Conservation (phyloP, 768 basidiomycete species). For the Botryobasidium botryosum region DNA sequence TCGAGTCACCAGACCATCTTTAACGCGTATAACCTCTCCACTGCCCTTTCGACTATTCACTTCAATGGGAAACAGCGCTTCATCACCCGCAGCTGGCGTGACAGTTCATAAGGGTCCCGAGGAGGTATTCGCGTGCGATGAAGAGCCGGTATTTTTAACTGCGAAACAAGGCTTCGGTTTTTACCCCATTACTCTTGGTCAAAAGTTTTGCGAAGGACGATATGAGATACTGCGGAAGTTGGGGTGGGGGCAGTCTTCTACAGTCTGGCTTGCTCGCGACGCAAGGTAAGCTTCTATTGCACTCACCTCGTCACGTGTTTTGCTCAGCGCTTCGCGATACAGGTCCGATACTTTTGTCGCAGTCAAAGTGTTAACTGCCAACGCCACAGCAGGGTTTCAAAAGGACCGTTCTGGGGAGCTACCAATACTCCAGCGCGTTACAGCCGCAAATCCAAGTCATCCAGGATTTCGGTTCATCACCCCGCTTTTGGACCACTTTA, state of each 20-base stretch:
- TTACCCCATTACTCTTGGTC: not conserved
- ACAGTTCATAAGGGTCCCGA: no score
- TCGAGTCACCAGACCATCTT: no score
- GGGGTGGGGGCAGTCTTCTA: constrained; percentile 3
- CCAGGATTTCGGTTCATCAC: constrained; percentile 4
- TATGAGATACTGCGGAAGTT: constrained; percentile 1
- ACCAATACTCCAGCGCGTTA: not conserved
- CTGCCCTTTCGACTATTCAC: no score
- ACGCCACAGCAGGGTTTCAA: not conserved
- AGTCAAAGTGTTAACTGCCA: constrained; percentile 3
- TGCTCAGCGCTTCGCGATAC: not conserved
- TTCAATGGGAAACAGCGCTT: no score
- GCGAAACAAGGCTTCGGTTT: not conserved
- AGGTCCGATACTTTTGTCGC: not conserved
- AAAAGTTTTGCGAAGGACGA: not conserved
- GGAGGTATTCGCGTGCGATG: not conserved
- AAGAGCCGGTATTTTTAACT: not conserved
- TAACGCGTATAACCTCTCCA: no score
- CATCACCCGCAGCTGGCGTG: no score
- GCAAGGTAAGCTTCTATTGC: not conserved
- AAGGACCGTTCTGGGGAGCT: not conserved
- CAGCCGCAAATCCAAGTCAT: not conserved
- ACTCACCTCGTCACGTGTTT: not conserved
- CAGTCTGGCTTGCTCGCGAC: not conserved
- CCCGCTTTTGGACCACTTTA: not conserved